phyloP scores from a whole-genome alignment of 2,329 filamentous ascomycete species.

The Xylariaceae sp. region DNA sequence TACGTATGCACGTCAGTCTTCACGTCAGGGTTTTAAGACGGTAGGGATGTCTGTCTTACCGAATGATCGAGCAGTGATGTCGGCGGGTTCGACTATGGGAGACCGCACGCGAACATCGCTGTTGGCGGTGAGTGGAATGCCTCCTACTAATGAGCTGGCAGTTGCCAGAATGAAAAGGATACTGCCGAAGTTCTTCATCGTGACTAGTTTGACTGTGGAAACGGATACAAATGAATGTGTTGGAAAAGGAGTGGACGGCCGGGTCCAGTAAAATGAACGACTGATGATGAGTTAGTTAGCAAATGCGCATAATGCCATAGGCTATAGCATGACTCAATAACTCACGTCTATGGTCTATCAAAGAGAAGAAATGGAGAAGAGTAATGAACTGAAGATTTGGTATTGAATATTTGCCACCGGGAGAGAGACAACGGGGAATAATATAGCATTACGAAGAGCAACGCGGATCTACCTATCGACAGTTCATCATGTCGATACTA shows the following conservation, averaged over 20 bases:
- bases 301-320: not conserved
- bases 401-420: not conserved
- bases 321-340: not conserved
- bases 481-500: not conserved
- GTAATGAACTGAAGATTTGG: constrained; percentile 5
- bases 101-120: constrained; percentile 3
- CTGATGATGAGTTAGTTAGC: constrained; percentile 3
- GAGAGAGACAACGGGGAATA: not conserved
- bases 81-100: not conserved
- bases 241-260: constrained; percentile 3
- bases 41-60: constrained; percentile 2
- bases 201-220: constrained; percentile 10
- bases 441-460: constrained; percentile 6
- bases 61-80: constrained; percentile 15
- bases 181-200: constrained; percentile 22
- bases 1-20: not conserved
- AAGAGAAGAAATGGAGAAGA: constrained; percentile 1
- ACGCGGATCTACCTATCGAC: not conserved
- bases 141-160: constrained; percentile 17
- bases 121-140: constrained; percentile 6
- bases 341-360: not conserved
- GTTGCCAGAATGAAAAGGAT: constrained; percentile 17
- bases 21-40: not conserved
- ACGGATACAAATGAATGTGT: not conserved
- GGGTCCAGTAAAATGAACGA: constrained; percentile 4